These are phyloP conservation scores for Calophaca sinica DNA, from an alignment of 306 rosid species.

Conservation along the genomic window DNA sequence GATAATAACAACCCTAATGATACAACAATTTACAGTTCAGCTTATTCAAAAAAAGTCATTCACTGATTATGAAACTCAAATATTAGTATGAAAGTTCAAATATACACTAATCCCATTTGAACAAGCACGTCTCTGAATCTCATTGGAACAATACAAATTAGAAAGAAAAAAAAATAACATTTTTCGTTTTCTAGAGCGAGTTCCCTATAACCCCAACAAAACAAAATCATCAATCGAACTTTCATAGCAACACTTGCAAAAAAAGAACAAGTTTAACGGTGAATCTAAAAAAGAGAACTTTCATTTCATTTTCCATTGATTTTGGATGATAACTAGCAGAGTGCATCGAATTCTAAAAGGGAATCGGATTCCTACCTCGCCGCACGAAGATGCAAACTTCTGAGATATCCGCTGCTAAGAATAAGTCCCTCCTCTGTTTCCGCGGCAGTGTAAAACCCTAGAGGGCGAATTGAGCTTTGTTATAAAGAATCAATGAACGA, in stretches of 20 bases:
- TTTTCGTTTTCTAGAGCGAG: neutral
- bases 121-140: constrained; percentile 20
- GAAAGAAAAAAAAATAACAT: neutral
- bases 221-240: constrained; percentile 2
- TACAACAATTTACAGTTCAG: neutral
- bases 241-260: neutral
- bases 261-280: neutral
- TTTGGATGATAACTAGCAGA: neutral
- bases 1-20: neutral
- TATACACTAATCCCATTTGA: neutral
- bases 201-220: neutral
- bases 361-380: constrained; percentile 18
- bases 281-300: constrained; percentile 34
- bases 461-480: neutral
- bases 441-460: constrained; percentile 46
- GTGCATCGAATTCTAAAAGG: neutral
- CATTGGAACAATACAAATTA: neutral
- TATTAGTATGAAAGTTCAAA: neutral
- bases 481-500: constrained; percentile 31
- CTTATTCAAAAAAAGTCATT: neutral
- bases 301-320: neutral
- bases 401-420: constrained; percentile 18
- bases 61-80: neutral
- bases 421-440: neutral
- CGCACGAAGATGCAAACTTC: constrained; percentile 38